These are phyloP conservation scores for Kwoniella europaea DNA, from an alignment of 768 basidiomycete species.

Conservation along the genomic window DNA sequence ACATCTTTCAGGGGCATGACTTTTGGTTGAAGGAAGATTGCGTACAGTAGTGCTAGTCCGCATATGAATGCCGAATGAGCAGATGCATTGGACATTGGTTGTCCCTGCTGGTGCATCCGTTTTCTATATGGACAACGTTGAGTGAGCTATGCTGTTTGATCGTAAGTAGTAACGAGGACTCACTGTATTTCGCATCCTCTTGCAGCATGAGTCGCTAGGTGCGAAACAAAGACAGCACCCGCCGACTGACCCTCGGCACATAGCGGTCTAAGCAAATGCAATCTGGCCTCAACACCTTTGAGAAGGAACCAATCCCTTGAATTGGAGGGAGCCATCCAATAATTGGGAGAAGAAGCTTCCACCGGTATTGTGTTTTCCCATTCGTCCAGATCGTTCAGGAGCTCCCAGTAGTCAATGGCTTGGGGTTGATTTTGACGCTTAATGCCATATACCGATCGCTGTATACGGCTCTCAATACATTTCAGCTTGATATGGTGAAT, in stretches of 20 bases:
- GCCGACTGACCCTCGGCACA: constrained; percentile 12
- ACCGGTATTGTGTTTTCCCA: constrained; percentile 21
- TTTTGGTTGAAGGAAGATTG: constrained; percentile 25
- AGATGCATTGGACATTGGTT: constrained; percentile 25
- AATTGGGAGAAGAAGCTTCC: constrained; percentile 14
- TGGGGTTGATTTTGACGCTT: not conserved
- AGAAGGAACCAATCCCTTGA: constrained; percentile 29
- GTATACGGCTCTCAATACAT: constrained; percentile 31
- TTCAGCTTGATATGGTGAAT: constrained; percentile 35
- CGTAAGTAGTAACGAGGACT: not conserved
- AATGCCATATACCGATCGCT: constrained; percentile 25
- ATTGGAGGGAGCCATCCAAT: constrained; percentile 12
- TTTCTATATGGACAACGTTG: constrained; percentile 14
- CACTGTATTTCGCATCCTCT: constrained; percentile 33
- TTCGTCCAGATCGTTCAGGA: constrained; percentile 11
- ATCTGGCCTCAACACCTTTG: constrained; percentile 27
- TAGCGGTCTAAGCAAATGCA: constrained; percentile 27
- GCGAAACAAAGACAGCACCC: constrained; percentile 17
- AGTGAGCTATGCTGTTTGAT: not conserved
- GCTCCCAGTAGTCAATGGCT: constrained; percentile 18
- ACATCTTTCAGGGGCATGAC: constrained; percentile 25
- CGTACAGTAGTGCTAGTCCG: constrained; percentile 32
- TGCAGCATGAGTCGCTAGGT: constrained; percentile 26
- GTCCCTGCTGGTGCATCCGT: constrained; percentile 25
- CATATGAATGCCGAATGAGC: constrained; percentile 35